Percentiles rank a stretch among this genome's conserved stretches.
phyloP scores from a whole-genome alignment of 2,329 filamentous ascomycete genomes.

The Ceratocystis destructans region DNA sequence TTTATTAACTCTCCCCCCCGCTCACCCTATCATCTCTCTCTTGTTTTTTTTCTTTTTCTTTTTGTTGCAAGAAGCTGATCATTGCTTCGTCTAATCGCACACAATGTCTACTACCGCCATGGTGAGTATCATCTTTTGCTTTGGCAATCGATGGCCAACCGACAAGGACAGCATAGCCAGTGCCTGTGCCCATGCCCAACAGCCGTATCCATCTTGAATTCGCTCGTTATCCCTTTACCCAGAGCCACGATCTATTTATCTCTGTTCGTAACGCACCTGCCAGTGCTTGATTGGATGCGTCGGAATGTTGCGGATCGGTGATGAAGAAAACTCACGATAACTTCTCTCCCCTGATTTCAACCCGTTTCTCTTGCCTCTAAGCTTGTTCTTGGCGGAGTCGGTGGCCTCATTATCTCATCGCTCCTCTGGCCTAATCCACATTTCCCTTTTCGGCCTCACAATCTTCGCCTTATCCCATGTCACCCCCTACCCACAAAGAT shows the following conservation, averaged over 20 bases:
- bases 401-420: neutral
- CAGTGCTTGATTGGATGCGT: neutral
- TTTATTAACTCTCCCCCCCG: slow-evolving; percentile 1
- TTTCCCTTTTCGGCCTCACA: neutral
- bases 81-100: slow-evolving; percentile 2
- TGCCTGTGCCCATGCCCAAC: neutral
- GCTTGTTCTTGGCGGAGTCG: neutral
- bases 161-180: neutral
- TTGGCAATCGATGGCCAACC: neutral
- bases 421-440: neutral
- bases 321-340: neutral
- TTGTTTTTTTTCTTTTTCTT: neutral
- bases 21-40: neutral
- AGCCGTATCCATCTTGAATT: neutral
- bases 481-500: neutral
- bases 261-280: neutral
- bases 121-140: slow-evolving; percentile 10
- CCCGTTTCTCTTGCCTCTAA: neutral
- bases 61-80: neutral
- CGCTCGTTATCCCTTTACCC: neutral
- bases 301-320: neutral
- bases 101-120: slow-evolving; percentile 14
- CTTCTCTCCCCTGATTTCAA: neutral
- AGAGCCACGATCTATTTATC: neutral
- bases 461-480: neutral